Evolutionary conservation across 345 rosid species (phyloP), one percentile per base, ranked within the genome.

Genomic region (Eutrema yunnanense): DNA sequence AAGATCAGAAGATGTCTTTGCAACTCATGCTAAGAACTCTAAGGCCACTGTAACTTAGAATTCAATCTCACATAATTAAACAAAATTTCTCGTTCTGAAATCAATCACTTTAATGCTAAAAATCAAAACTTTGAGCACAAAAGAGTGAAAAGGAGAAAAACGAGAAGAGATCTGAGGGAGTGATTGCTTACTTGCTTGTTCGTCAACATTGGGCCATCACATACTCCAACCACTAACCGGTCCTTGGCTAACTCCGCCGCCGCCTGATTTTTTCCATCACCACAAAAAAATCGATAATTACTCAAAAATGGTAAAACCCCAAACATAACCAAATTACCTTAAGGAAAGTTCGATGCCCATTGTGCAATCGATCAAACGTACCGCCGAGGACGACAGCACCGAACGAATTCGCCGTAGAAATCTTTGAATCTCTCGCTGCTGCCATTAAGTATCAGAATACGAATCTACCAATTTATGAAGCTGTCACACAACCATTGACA

Each of bases 331-430:
- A 1, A 56, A 34, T 44, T 62, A 89, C 98, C 90, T 86, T 81
- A 78, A 95, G 99, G 74, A 95, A 92, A 69, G 80, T 85, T 69
- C 88, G 90, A 78, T 95, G 97, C 13, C 99, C 99, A 36, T 90
- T 90, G 69, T 95, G 96, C 47, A 95, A 81, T 10, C 92, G 86
- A 72, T 95, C 99, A 46, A 95, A 92, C 5, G 99, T 95, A 49
- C 99, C 96, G 0, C 99, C 99, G 3, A 95, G 87, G 67, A 95
- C 97, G 27, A 95, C 92, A 3, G 96, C 84, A 4, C 78, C 70
- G 12, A 86, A 88, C 0, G 88, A 79, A 69, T 84, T 81, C n/a
- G 87, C 86, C 4, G 83, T 74, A 3, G 89, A 76, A 3, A 82
- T 50, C 19, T 69, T 72, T 2, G 73, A 37, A 29, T 81, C 80